These are phyloP conservation scores for Botrytis fabae DNA, from an alignment of 2,329 filamentous ascomycete genomes.

Conservation along the genomic window DNA sequence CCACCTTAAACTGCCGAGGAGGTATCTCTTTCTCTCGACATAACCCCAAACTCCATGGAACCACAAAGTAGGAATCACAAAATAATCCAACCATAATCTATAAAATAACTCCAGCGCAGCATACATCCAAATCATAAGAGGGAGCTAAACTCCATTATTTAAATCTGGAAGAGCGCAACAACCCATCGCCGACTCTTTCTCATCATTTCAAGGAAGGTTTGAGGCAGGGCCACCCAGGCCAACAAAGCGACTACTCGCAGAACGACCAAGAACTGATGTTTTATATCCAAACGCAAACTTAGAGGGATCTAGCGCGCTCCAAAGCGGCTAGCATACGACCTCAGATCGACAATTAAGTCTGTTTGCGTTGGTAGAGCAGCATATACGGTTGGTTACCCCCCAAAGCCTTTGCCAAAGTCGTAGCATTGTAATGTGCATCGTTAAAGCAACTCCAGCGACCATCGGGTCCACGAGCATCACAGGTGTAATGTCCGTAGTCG, in stretches of 20 bases:
- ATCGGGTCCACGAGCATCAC: constrained; percentile 30
- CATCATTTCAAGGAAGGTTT: neutral
- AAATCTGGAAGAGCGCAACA: neutral
- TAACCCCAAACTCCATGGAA: neutral
- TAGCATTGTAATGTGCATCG: constrained; percentile 32
- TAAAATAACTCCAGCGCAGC: constrained; percentile 1
- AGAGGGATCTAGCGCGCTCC: constrained; percentile 9
- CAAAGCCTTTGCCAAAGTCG: constrained; percentile 27
- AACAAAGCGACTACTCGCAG: constrained; percentile 7
- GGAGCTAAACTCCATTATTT: constrained; percentile 8
- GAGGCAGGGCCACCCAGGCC: constrained; percentile 2
- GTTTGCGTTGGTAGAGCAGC: constrained; percentile 23
- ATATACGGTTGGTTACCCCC: constrained; percentile 21
- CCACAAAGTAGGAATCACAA: constrained; percentile 1
- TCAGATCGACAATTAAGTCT: constrained; percentile 12
- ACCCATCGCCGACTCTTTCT: constrained; percentile 1
- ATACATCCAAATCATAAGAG: constrained; percentile 6
- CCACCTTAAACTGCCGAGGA: constrained; percentile 1
- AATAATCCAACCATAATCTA: constrained; percentile 4
- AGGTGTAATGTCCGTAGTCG: constrained; percentile 35
- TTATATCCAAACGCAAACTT: constrained; percentile 8
- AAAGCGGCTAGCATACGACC: constrained; percentile 6
- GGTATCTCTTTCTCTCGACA: neutral
- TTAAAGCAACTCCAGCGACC: constrained; percentile 33
- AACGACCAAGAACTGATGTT: constrained; percentile 10